These are phyloP conservation scores for Septoria petroselini DNA, from an alignment of 2,329 filamentous ascomycete genomes.

Conservation along the genomic window DNA sequence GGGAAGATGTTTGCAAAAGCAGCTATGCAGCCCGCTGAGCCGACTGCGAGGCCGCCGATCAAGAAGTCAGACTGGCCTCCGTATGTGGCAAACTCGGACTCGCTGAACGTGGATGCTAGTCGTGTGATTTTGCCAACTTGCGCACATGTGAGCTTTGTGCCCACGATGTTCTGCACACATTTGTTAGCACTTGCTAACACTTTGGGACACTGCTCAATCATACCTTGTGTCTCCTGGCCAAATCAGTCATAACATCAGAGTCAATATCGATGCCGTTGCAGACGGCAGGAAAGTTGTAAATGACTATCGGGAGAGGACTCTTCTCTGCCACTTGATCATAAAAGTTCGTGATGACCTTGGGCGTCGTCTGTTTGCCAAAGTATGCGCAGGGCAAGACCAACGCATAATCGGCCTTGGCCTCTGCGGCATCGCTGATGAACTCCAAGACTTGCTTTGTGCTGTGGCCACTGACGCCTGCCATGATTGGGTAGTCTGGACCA, in stretches of 20 bases:
- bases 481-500: constrained; percentile 43
- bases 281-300: constrained; percentile 71
- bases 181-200: not conserved
- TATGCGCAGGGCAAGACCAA: constrained; percentile 46
- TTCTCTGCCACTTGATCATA: constrained; percentile 54
- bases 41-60: constrained; percentile 53
- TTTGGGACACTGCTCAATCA: not conserved
- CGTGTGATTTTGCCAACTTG: constrained; percentile 69
- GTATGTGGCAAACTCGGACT: constrained; percentile 62
- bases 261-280: constrained; percentile 65
- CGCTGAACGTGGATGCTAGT: constrained; percentile 51
- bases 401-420: constrained; percentile 44
- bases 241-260: constrained; percentile 60
- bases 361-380: constrained; percentile 46
- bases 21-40: constrained; percentile 55
- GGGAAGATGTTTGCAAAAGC: constrained; percentile 57
- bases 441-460: constrained; percentile 46
- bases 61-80: constrained; percentile 73
- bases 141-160: constrained; percentile 71
- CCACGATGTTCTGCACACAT: constrained; percentile 56
- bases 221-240: constrained; percentile 50
- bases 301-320: constrained; percentile 49
- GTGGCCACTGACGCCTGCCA: constrained; percentile 46
- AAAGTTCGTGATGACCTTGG: constrained; percentile 43
- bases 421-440: constrained; percentile 43